phyloP scores from a whole-genome alignment of 2,329 filamentous ascomycete species.

The Cercospora beticola region DNA sequence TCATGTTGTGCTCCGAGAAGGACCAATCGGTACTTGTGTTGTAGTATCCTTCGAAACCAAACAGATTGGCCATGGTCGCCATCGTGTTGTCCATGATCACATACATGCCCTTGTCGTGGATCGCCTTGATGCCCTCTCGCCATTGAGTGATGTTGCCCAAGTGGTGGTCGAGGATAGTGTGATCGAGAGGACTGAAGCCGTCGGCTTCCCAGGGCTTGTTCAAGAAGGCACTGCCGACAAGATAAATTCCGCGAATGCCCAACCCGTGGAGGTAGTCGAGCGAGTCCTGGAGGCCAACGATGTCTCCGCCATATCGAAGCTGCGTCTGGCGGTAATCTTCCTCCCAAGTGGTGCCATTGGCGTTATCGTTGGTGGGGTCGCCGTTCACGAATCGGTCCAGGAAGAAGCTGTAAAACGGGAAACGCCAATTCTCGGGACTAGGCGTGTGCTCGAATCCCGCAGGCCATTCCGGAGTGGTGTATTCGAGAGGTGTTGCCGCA shows the following conservation, averaged over 20 bases:
- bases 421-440: conserved; percentile 63
- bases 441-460: conserved; percentile 46
- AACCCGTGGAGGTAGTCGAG: conserved; percentile 65
- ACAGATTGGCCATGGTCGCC: conserved; percentile 63
- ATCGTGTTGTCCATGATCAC: conserved; percentile 66
- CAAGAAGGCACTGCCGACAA: conserved; percentile 64
- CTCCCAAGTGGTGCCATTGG: conserved; percentile 61
- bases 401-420: conserved; percentile 66
- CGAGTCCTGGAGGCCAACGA: conserved; percentile 58
- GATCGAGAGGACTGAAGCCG: conserved; percentile 57
- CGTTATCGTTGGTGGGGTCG: conserved; percentile 63
- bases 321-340: conserved; percentile 61
- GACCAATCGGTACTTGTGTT: conserved; percentile 59
- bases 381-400: conserved; percentile 65
- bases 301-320: conserved; percentile 63
- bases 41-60: conserved; percentile 61
- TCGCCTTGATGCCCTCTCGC: conserved; percentile 58
- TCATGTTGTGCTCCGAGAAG: conserved; percentile 56
- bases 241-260: conserved; percentile 61
- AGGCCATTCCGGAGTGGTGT: conserved; percentile 51
- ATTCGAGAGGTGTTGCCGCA: conserved; percentile 58
- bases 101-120: conserved; percentile 65
- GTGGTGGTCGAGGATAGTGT: conserved; percentile 63
- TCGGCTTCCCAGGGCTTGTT: conserved; percentile 65
- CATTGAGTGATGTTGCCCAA: conserved; percentile 60